These are phyloP conservation scores for Notholithocarpus densiflorus DNA, from an alignment of 306 rosid species.

Conservation along the genomic window DNA sequence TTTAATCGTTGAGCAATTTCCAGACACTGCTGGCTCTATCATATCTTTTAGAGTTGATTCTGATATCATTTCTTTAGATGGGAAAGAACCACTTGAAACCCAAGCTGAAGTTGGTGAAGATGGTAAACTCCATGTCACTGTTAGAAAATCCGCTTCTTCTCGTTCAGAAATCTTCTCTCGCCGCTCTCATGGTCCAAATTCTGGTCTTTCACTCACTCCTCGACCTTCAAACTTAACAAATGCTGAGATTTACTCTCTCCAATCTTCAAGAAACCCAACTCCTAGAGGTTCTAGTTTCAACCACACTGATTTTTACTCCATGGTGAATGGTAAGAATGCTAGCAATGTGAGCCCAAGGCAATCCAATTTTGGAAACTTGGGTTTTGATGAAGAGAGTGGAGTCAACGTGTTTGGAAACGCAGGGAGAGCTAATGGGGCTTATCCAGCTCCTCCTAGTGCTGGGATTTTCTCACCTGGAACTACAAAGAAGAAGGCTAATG, in stretches of 20 bases:
- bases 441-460: conserved; percentile 55
- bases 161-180: conserved; percentile 66
- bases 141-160: conserved; percentile 63
- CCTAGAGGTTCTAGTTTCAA: conserved; percentile 85
- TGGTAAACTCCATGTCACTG: conserved; percentile 71
- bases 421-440: conserved; percentile 26
- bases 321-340: conserved; percentile 48
- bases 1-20: conserved; percentile 75
- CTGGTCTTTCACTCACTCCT: conserved; percentile 66
- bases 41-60: conserved; percentile 77
- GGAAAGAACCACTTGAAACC: conserved; percentile 73
- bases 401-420: conserved; percentile 19
- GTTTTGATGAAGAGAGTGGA: conserved; percentile 64
- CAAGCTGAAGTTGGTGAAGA: conserved; percentile 83
- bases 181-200: conserved; percentile 55
- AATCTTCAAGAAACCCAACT: conserved; percentile 72
- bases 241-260: conserved; percentile 83
- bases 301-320: conserved; percentile 66
- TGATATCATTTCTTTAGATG: conserved; percentile 68
- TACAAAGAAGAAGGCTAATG: conserved; percentile 40
- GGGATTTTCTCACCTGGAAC: conserved; percentile 74
- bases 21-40: conserved; percentile 73
- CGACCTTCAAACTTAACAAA: conserved; percentile 73
- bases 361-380: conserved; percentile 49
- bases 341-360: conserved; percentile 66